Evolutionary conservation across 2,329 filamentous ascomycete species (phyloP).

Genomic region (Neoscytalidium dimidiatum): DNA sequence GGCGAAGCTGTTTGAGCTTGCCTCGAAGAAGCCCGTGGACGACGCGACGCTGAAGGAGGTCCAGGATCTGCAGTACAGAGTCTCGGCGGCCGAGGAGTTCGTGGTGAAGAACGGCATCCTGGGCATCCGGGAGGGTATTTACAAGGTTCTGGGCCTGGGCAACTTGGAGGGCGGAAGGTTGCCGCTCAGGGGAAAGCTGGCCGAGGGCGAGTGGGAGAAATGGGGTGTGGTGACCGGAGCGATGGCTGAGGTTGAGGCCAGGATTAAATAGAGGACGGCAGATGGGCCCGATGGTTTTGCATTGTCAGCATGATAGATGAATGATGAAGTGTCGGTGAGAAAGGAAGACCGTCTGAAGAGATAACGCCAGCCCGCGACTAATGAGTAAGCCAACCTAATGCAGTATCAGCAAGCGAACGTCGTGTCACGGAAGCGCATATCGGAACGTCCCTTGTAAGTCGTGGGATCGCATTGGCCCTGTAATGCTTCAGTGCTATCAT

Average conservation of each 20-base stretch:
- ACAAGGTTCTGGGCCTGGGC: slow-evolving; percentile 55
- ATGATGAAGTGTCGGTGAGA: background rate
- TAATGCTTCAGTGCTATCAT: background rate
- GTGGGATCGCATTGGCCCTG: background rate
- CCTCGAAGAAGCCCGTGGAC: slow-evolving; percentile 23
- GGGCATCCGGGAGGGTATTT: slow-evolving; percentile 62
- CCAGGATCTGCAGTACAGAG: slow-evolving; percentile 57
- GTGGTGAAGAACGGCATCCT: slow-evolving; percentile 58
- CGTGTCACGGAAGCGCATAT: background rate
- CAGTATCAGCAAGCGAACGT: background rate
- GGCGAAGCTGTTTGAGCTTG: slow-evolving; percentile 56
- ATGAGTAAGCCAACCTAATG: background rate
- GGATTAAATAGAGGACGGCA: background rate
- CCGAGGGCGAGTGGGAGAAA: slow-evolving; percentile 27
- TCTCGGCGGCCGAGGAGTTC: slow-evolving; percentile 60
- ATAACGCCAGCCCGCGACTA: background rate
- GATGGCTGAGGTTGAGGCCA: slow-evolving; percentile 14
- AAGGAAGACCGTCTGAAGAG: background rate
- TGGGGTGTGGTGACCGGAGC: slow-evolving; percentile 3
- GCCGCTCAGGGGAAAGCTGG: slow-evolving; percentile 60
- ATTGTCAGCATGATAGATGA: background rate
- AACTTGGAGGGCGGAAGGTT: slow-evolving; percentile 58
- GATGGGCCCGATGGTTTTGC: background rate
- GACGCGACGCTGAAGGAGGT: slow-evolving; percentile 45
- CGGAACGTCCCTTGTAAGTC: too few species aligned